Evolutionary conservation across 495 filamentous ascomycete species (phyloP).

Genomic region (Penicillium canescens): DNA sequence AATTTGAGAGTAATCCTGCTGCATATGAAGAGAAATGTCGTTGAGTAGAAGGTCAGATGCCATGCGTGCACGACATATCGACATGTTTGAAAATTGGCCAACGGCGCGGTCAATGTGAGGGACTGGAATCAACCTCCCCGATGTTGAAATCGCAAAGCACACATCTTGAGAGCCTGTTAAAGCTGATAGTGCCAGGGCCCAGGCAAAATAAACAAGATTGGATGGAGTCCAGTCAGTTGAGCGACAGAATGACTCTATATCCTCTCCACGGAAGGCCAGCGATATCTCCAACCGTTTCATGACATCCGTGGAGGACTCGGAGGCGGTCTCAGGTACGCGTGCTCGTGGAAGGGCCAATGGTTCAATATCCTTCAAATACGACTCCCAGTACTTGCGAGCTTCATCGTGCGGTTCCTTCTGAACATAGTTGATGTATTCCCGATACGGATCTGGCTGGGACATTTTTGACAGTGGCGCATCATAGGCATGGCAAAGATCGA

Average conservation of each 20-base stretch:
- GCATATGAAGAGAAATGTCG: conserved; percentile 26
- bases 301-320: conserved; percentile 1
- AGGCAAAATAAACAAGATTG: conserved; percentile 34
- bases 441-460: background rate
- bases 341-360: conserved; percentile 43
- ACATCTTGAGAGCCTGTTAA: conserved; percentile 29
- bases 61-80: conserved; percentile 33
- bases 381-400: conserved; percentile 43
- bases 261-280: conserved; percentile 22
- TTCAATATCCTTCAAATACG: conserved; percentile 37
- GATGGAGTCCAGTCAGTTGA: conserved; percentile 33
- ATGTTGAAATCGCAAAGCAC: background rate
- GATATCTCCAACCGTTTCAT: background rate
- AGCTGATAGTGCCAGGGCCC: conserved; percentile 39
- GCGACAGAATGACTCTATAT: conserved; percentile 22
- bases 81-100: conserved; percentile 38
- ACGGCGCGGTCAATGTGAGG: conserved; percentile 29
- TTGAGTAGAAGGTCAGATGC: conserved; percentile 13
- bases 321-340: background rate
- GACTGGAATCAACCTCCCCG: conserved; percentile 25
- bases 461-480: background rate
- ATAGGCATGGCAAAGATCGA: background rate
- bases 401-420: conserved; percentile 23
- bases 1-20: conserved; percentile 34
- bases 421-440: conserved; percentile 40